A percentile compares a stretch with the other conserved stretches of the same genome.
Conservation (phyloP, 768 basidiomycete species). For the Rhizopogon salebrosus region DNA sequence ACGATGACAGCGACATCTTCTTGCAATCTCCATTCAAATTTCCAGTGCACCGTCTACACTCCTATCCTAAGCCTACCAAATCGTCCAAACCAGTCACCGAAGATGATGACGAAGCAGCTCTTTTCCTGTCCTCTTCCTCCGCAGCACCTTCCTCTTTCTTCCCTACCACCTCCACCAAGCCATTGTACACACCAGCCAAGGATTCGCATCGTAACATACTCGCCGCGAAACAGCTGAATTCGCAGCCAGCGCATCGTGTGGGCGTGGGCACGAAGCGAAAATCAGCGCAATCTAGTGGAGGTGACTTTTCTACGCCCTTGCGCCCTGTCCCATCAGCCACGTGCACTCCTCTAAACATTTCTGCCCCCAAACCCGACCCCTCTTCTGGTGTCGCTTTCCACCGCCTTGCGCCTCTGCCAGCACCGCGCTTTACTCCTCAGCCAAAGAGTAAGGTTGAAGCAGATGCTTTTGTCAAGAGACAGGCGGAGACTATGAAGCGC, state of each 20-base stretch:
- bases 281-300: conserved; percentile 31
- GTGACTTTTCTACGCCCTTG: conserved; percentile 49
- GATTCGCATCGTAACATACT: conserved; percentile 41
- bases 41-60: conserved; percentile 35
- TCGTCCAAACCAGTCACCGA: conserved; percentile 5
- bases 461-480: conserved; percentile 37
- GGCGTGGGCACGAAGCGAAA: conserved; percentile 65
- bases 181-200: conserved; percentile 61
- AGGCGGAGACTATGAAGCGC: conserved; percentile 62
- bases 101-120: conserved; percentile 53
- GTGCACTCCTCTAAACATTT: conserved; percentile 32
- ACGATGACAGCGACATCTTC: conserved; percentile 35
- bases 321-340: conserved; percentile 30
- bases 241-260: conserved; percentile 16
- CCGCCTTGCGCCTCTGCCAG: conserved; percentile 29
- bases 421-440: conserved; percentile 23
- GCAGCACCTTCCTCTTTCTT: conserved; percentile 36
- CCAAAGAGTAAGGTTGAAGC: conserved; percentile 33
- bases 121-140: conserved; percentile 50
- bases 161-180: conserved; percentile 39
- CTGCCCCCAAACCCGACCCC: conserved; percentile 27
- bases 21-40: conserved; percentile 48
- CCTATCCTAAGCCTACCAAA: conserved; percentile 17
- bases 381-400: conserved; percentile 30
- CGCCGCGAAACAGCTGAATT: conserved; percentile 26